Conservation (phyloP, 768 basidiomycete species). For the Zangia roseola region DNA sequence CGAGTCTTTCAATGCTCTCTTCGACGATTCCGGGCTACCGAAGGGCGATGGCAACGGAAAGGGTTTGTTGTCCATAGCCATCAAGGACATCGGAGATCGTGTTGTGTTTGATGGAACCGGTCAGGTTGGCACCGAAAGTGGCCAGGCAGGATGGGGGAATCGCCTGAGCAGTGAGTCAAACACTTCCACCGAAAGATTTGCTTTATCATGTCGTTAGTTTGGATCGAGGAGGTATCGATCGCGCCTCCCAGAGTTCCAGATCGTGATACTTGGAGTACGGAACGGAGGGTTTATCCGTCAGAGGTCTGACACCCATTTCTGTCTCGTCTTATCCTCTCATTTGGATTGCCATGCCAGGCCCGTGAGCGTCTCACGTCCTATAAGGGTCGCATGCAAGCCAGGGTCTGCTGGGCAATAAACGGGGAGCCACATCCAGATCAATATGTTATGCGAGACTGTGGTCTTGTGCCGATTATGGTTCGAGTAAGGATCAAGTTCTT, state of each 20-base stretch:
- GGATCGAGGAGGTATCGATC: slow-evolving; percentile 85
- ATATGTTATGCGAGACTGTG: slow-evolving; percentile 78
- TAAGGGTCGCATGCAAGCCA: slow-evolving; percentile 83
- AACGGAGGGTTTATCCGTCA: slow-evolving; percentile 80
- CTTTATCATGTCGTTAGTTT: slow-evolving; percentile 54
- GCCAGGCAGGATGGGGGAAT: slow-evolving; percentile 70
- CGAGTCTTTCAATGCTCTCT: slow-evolving; percentile 94
- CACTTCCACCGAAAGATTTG: slow-evolving; percentile 5
- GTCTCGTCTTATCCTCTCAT: slow-evolving; percentile 6
- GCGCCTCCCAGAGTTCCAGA: slow-evolving; percentile 86
- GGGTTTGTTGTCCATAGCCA: slow-evolving; percentile 73
- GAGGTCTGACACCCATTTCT: slow-evolving; percentile 55
- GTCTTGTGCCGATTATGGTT: slow-evolving; percentile 95
- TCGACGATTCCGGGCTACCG: slow-evolving; percentile 87
- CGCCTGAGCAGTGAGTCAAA: slow-evolving; percentile 72
- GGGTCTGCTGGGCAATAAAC: slow-evolving; percentile 80
- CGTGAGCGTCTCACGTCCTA: slow-evolving; percentile 93
- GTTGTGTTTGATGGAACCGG: slow-evolving; percentile 88
- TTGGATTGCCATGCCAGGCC: slow-evolving; percentile 49
- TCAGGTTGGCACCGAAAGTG: slow-evolving; percentile 49
- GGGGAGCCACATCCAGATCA: slow-evolving; percentile 63
- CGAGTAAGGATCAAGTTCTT: slow-evolving; percentile 56
- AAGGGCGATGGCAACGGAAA: slow-evolving; percentile 71
- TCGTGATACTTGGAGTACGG: slow-evolving; percentile 68
- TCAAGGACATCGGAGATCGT: slow-evolving; percentile 85